Evolutionary conservation across 768 basidiomycete species (phyloP).

Genomic region (Phaeotremella fagi): DNA sequence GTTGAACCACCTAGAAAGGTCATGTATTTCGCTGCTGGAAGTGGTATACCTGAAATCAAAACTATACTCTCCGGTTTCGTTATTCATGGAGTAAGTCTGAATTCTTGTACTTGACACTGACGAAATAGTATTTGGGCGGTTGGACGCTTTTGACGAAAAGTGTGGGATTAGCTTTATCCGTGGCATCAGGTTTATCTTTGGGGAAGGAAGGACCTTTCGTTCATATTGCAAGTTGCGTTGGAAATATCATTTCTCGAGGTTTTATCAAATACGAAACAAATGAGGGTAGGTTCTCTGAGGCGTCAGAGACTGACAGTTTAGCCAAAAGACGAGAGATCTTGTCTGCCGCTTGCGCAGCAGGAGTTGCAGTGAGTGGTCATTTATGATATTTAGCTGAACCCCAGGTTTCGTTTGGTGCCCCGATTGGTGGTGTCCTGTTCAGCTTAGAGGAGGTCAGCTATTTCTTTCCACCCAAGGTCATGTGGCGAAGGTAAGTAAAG

Average conservation of each 20-base stretch:
- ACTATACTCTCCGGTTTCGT: slow-evolving; percentile 66
- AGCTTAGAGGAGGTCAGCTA: slow-evolving; percentile 91
- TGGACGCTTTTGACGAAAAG: slow-evolving; percentile 86
- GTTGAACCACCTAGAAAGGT: slow-evolving; percentile 55
- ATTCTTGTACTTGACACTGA: not conserved
- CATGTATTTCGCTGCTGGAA: slow-evolving; percentile 89
- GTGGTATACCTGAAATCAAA: slow-evolving; percentile 95
- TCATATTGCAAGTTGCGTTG: slow-evolving; percentile 86
- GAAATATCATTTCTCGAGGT: slow-evolving; percentile 84
- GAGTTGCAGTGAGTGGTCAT: slow-evolving; percentile 60
- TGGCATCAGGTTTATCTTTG: slow-evolving; percentile 84
- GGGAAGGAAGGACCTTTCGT: slow-evolving; percentile 89
- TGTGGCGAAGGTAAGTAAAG: slow-evolving; percentile 77
- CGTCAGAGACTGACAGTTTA: slow-evolving; percentile 39
- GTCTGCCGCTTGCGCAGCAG: slow-evolving; percentile 93
- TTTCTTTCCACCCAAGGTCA: slow-evolving; percentile 89
- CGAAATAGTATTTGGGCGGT: slow-evolving; percentile 66
- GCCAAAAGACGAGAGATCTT: slow-evolving; percentile 91
- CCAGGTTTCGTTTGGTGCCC: slow-evolving; percentile 86
- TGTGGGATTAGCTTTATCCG: slow-evolving; percentile 79
- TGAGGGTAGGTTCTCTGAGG: slow-evolving; percentile 59
- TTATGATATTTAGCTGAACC: slow-evolving; percentile 4
- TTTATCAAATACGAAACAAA: slow-evolving; percentile 89
- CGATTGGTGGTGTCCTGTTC: slow-evolving; percentile 60
- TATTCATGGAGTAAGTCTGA: slow-evolving; percentile 63